phyloP scores from a whole-genome alignment of 805 yeast genomes.

The Candida ponderosae region DNA sequence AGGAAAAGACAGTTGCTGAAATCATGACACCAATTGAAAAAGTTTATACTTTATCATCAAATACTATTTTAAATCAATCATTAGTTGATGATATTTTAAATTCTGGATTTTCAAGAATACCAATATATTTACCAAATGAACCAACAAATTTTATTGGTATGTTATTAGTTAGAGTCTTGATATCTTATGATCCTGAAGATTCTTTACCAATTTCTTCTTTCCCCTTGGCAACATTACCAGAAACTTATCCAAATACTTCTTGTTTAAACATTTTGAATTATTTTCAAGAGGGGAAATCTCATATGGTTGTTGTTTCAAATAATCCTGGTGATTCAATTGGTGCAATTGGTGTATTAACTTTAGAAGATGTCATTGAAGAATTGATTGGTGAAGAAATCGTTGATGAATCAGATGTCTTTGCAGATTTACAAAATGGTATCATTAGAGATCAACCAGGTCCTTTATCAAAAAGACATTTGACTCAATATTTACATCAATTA shows the following conservation, averaged over 20 bases:
- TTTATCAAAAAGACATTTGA: slow-evolving; percentile 57
- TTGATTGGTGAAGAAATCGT: slow-evolving; percentile 96
- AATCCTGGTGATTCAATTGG: slow-evolving; percentile 80
- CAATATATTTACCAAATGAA: slow-evolving; percentile 85
- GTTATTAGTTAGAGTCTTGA: slow-evolving; percentile 86
- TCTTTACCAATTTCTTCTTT: slow-evolving; percentile 85
- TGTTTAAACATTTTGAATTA: slow-evolving; percentile 90
- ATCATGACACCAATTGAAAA: slow-evolving; percentile 94
- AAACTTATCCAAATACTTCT: slow-evolving; percentile 85
- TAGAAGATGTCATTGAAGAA: slow-evolving; percentile 98
- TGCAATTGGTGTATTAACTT: slow-evolving; percentile 83
- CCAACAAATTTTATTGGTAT: slow-evolving; percentile 90
- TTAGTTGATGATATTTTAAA: slow-evolving; percentile 86
- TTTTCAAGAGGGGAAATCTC: slow-evolving; percentile 96
- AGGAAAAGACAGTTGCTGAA: slow-evolving; percentile 77
- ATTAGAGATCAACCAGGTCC: slow-evolving; percentile 75
- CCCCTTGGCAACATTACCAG: slow-evolving; percentile 94
- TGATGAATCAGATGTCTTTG: slow-evolving; percentile 90
- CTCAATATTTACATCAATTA: slow-evolving; percentile 58
- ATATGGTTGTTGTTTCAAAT: slow-evolving; percentile 89
- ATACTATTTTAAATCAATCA: slow-evolving; percentile 71
- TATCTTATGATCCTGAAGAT: slow-evolving; percentile 96
- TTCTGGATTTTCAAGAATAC: slow-evolving; percentile 92
- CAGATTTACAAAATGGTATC: slow-evolving; percentile 84
- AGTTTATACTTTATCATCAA: slow-evolving; percentile 83